These are phyloP conservation scores for Yamadazyma songkhlaensis DNA, from an alignment of 1,139 yeast genomes.

Conservation along the genomic window DNA sequence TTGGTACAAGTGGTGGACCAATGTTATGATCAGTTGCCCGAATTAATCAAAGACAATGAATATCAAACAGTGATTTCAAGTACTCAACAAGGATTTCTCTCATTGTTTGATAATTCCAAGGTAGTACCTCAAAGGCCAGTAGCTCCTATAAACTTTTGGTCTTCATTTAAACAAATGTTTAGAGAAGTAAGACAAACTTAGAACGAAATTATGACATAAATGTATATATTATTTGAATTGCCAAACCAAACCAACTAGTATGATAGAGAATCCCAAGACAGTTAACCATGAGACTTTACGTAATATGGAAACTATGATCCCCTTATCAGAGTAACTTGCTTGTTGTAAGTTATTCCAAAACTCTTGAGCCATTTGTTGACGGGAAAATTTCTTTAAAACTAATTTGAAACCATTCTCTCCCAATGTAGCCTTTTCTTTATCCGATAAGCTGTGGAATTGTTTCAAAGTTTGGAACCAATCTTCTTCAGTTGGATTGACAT, in stretches of 20 bases:
- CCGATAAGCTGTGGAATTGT: slow-evolving; percentile 18
- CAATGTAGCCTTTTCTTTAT: slow-evolving; percentile 29
- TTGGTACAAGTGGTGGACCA: slow-evolving; percentile 21
- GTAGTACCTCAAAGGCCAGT: slow-evolving; percentile 19
- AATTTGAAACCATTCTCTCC: slow-evolving; percentile 51
- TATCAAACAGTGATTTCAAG: slow-evolving; percentile 5
- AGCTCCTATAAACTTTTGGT: slow-evolving; percentile 28
- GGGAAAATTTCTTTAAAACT: slow-evolving; percentile 54
- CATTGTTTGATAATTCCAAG: slow-evolving; percentile 13
- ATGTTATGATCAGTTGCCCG: slow-evolving; percentile 12
- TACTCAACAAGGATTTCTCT: slow-evolving; percentile 15
- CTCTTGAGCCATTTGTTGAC: slow-evolving; percentile 58
- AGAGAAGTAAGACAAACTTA: slow-evolving; percentile 10
- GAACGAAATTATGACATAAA: slow-evolving; percentile 1
- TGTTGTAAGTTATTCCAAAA: slow-evolving; percentile 32
- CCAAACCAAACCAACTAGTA: slow-evolving; percentile 3
- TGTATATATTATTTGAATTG: slow-evolving; percentile 2
- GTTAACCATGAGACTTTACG: slow-evolving; percentile 1
- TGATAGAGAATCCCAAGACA: background rate
- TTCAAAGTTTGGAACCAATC: slow-evolving; percentile 60
- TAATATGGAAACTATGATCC: slow-evolving; percentile 10
- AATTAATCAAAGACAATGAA: slow-evolving; percentile 7
- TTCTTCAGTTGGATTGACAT: slow-evolving; percentile 50
- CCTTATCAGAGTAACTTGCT: slow-evolving; percentile 12
- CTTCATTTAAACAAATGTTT: slow-evolving; percentile 32